Percentiles rank a stretch among this genome's conserved stretches.
Evolutionary conservation across 306 rosid genomes (phyloP).

Genomic region (Rosa lucieae): DNA sequence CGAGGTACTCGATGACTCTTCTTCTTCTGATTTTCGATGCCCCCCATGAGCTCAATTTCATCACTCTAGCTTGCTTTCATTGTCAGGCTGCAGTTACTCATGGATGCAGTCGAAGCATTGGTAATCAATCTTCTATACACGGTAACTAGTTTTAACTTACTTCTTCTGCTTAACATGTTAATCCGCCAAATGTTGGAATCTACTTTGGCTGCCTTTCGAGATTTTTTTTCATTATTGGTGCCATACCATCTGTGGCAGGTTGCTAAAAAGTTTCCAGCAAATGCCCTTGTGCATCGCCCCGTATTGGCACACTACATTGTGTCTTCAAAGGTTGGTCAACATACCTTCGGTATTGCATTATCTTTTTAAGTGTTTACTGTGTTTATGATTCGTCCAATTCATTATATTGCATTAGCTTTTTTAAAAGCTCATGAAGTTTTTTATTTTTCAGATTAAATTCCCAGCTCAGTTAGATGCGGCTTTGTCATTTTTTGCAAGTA

Average conservation of each 20-base stretch:
- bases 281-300: conserved; percentile 84
- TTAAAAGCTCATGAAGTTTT: not conserved
- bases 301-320: conserved; percentile 57
- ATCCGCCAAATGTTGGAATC: not conserved
- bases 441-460: conserved; percentile 64
- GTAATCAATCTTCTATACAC: conserved; percentile 91
- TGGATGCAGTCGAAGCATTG: conserved; percentile 71
- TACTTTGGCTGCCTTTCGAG: not conserved
- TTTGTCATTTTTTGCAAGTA: conserved; percentile 51
- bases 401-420: not conserved
- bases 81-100: conserved; percentile 67
- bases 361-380: not conserved
- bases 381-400: not conserved
- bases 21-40: too few relatives aligned
- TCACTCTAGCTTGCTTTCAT: not conserved
- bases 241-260: conserved; percentile 52
- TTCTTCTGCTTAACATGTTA: not conserved
- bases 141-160: conserved; percentile 31
- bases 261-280: conserved; percentile 81
- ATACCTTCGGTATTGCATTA: not conserved
- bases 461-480: conserved; percentile 89
- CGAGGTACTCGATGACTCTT: conserved; percentile 47
- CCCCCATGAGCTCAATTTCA: not conserved
- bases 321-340: conserved; percentile 57
- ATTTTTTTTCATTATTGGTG: conserved; percentile 3